A percentile compares a stretch with the other conserved stretches of the same genome.
phyloP scores from a whole-genome alignment of 495 filamentous ascomycete genomes.

The Tuber melanosporum region DNA sequence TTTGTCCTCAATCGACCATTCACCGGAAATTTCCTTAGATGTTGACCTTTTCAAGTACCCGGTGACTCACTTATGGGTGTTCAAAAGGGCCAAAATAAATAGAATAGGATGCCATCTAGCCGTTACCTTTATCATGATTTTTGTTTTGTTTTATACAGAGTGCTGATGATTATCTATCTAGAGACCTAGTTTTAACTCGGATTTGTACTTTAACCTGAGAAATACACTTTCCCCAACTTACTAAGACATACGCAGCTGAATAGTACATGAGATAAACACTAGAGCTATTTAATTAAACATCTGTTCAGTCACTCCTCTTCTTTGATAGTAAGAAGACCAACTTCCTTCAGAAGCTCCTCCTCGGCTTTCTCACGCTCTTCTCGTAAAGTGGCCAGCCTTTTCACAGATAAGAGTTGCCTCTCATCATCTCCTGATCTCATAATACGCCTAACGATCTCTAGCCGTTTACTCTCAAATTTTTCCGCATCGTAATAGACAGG shows the following conservation, averaged over 20 bases:
- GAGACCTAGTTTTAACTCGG: not conserved
- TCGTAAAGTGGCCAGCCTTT: conserved; percentile 22
- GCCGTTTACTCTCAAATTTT: conserved; percentile 26
- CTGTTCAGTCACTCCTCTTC: not conserved
- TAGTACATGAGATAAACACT: not conserved
- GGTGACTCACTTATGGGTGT: not conserved
- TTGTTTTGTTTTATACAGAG: not conserved
- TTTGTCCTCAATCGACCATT: too few relatives aligned
- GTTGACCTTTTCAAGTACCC: too few relatives aligned
- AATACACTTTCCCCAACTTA: not conserved
- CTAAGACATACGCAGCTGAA: not conserved
- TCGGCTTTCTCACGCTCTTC: conserved; percentile 25
- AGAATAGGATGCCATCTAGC: not conserved
- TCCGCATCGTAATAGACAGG: conserved; percentile 27
- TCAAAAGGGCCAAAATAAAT: not conserved
- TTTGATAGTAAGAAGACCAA: conserved; percentile 9
- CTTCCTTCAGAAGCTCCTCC: conserved; percentile 20
- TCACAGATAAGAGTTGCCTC: conserved; percentile 5
- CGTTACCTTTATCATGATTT: not conserved
- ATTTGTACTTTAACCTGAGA: not conserved
- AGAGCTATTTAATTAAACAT: not conserved
- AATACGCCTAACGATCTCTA: conserved; percentile 15
- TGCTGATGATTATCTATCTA: not conserved
- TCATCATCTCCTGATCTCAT: conserved; percentile 17
- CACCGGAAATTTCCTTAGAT: too few relatives aligned